Evolutionary conservation across 345 rosid species (phyloP), one percentile per base, ranked within the genome.

Genomic region (Murraya paniculata): DNA sequence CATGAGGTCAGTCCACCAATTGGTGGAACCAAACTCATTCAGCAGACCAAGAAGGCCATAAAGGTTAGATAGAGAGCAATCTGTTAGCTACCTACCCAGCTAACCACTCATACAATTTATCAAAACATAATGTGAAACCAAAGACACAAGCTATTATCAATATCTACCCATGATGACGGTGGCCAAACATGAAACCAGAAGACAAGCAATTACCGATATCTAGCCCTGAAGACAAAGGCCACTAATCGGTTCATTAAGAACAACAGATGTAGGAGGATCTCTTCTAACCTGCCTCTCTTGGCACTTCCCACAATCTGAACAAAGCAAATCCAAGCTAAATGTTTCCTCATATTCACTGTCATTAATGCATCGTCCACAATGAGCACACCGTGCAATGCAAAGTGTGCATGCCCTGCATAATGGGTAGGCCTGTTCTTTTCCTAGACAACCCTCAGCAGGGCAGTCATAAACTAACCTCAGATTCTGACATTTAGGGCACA

Each of bases 341-440:
- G 95, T 96, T 75, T 96, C 99, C 84, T 88, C 98, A 10, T 90
- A 94, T 67, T 90, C 97, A 8, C 85, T 82, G 79, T 90, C 95
- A 76, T 88, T 89, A 67, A 96, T 85, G 85, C 99, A 94, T 73
- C 91, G 80, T 68, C 99, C 98, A 86, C 99, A 96, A 61, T 91
- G 90, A 72, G 75, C 84, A 79, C 99, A 96, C 68, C 98, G 88
- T 76, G 81, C 72, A 78, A 94, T 90, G 85, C 99, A 96, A 62
- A 94, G 86, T 0, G 85, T 87, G 89, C 99, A 96, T 6, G 92
- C 99, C 82, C 99, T 89, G 77, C 99, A 96, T 7, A 75, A 78
- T 59, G 76, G 86, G 76, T 81, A 45, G 14, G 84, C 64, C 69
- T 81, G 75, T 38, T 79, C 86, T 68, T 85, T 89, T 83, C 83